Conservation (phyloP, 352 stramenopile genomes). For the Pilasporangium apinafurcum region DNA sequence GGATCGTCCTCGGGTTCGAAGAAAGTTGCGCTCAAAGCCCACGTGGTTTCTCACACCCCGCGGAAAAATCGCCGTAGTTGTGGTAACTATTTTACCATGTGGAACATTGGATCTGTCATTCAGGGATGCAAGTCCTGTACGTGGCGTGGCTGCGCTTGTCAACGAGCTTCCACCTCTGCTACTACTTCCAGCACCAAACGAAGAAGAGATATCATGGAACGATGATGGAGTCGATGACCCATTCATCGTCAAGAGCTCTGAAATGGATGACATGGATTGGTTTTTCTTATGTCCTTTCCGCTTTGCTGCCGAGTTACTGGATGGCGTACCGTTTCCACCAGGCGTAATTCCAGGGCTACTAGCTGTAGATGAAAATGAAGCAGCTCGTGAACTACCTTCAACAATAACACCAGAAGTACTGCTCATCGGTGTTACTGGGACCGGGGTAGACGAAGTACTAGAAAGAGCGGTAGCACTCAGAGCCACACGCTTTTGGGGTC, state of each 20-base stretch:
- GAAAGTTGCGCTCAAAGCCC: slow-evolving; percentile 13
- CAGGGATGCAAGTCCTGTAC: slow-evolving; percentile 65
- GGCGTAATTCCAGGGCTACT: slow-evolving; percentile 1
- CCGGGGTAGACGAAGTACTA: background rate
- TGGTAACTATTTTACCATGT: slow-evolving; percentile 3
- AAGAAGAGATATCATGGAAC: slow-evolving; percentile 53
- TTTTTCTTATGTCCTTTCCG: slow-evolving; percentile 84
- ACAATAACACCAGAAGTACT: background rate
- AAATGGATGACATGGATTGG: slow-evolving; percentile 86
- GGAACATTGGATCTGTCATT: slow-evolving; percentile 40
- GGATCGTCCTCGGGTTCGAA: slow-evolving; percentile 40
- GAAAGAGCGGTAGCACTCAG: background rate
- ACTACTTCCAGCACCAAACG: slow-evolving; percentile 22
- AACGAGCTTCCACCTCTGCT: slow-evolving; percentile 25
- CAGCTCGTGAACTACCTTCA: slow-evolving; percentile 2
- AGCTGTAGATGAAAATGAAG: slow-evolving; percentile 13
- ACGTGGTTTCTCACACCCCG: slow-evolving; percentile 1
- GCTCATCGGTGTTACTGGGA: slow-evolving; percentile 4
- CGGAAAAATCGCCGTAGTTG: slow-evolving; percentile 5
- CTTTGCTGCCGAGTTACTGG: slow-evolving; percentile 31
- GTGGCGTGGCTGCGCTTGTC: slow-evolving; percentile 48
- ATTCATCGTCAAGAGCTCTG: slow-evolving; percentile 62
- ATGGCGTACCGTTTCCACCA: background rate
- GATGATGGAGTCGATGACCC: slow-evolving; percentile 19
- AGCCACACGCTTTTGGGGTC: slow-evolving; percentile 3